Evolutionary conservation across 2,329 filamentous ascomycete species (phyloP).

Genomic region (Cordyceps fumosorosea): DNA sequence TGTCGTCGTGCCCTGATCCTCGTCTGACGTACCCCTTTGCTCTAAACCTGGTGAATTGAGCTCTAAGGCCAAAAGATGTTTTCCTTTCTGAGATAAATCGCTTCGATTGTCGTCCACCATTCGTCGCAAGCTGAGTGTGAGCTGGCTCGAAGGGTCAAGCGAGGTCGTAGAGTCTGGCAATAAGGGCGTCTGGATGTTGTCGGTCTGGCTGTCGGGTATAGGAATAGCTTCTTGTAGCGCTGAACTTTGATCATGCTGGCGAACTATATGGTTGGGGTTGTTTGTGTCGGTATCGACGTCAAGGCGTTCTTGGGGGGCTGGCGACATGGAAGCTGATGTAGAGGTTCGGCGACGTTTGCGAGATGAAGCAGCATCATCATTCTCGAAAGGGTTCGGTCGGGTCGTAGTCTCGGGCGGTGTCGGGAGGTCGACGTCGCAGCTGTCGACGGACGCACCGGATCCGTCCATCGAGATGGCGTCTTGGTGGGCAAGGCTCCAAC

Average conservation of each 20-base stretch:
- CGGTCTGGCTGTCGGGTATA: not conserved
- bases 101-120: not conserved
- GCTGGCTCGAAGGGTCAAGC: not conserved
- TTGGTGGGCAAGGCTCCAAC: conserved; percentile 31
- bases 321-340: conserved; percentile 45
- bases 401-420: conserved; percentile 58
- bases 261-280: not conserved
- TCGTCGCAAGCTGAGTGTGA: conserved; percentile 8
- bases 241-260: not conserved
- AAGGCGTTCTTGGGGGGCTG: conserved; percentile 29
- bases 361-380: conserved; percentile 45
- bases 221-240: not conserved
- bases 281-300: not conserved
- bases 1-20: not conserved
- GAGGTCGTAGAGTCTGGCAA: not conserved
- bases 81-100: not conserved
- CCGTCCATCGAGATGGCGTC: conserved; percentile 39
- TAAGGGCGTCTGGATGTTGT: not conserved
- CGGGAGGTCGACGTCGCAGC: conserved; percentile 46
- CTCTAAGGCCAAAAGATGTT: not conserved
- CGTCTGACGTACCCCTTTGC: not conserved
- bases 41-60: not conserved
- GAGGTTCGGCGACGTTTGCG: conserved; percentile 59
- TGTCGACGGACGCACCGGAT: conserved; percentile 41
- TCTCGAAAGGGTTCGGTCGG: conserved; percentile 59